Percentiles rank a stretch among this genome's conserved stretches.
These are phyloP conservation scores for Boehmeria nivea DNA, from an alignment of 306 rosid genomes.

Conservation along the genomic window DNA sequence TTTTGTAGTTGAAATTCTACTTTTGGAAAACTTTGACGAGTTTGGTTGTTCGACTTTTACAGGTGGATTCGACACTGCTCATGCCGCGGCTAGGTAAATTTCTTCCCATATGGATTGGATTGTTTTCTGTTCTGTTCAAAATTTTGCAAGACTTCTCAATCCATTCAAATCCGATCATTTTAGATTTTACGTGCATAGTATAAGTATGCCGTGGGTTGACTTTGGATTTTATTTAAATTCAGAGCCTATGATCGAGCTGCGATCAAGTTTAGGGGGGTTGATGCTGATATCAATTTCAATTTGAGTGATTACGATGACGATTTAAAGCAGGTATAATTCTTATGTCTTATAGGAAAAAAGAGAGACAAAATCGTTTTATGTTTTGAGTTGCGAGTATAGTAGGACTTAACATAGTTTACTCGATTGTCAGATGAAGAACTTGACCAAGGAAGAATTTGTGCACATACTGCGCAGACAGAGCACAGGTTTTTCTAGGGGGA, in stretches of 20 bases:
- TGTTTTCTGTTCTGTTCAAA: neutral
- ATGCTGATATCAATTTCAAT: constrained; percentile 93
- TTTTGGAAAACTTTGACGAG: constrained; percentile 26
- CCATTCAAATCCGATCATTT: neutral
- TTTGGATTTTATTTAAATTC: constrained; percentile 24
- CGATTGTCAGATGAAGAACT: constrained; percentile 64
- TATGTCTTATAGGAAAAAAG: no score
- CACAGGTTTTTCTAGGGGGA: constrained; percentile 95
- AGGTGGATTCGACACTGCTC: constrained; percentile 99
- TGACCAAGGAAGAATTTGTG: constrained; percentile 86
- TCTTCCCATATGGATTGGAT: neutral
- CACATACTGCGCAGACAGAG: constrained; percentile 97
- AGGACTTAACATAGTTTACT: constrained; percentile 3
- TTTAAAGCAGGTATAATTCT: constrained; percentile 63
- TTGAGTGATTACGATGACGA: constrained; percentile 91
- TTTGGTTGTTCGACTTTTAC: constrained; percentile 24
- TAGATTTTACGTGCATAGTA: neutral
- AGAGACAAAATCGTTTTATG: constrained; percentile 3
- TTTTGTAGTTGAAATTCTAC: constrained; percentile 29
- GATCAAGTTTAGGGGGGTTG: constrained; percentile 92
- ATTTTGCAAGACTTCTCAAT: neutral
- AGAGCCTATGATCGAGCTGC: constrained; percentile 99
- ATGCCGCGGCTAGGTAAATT: constrained; percentile 88
- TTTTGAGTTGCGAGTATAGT: constrained; percentile 1
- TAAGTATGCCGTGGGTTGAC: constrained; percentile 5